Evolutionary conservation across 192 early-diverging fungal species (phyloP).

Genomic region (Rhizophagus prolifer): DNA sequence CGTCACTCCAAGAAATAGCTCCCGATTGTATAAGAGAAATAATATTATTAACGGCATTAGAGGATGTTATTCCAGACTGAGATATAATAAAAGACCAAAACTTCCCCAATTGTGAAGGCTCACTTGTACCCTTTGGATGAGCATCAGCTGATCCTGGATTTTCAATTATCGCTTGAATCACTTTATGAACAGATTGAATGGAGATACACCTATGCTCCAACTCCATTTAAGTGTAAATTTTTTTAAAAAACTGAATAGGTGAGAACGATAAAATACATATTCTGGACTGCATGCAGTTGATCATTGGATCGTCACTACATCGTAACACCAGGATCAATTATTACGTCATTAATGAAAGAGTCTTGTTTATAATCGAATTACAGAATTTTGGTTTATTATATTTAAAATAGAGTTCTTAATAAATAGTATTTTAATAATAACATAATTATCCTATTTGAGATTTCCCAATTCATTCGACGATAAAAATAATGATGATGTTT

Average conservation of each 20-base stretch:
- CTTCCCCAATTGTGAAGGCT: not conserved
- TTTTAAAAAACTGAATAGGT: not conserved
- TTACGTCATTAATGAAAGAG: no score
- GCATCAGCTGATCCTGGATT: not conserved
- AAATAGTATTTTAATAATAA: no score
- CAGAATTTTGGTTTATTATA: no score
- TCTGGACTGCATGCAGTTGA: not conserved
- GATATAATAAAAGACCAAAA: slow-evolving; percentile 9
- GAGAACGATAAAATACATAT: not conserved
- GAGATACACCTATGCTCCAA: not conserved
- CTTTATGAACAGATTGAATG: slow-evolving; percentile 4
- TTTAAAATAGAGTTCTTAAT: no score
- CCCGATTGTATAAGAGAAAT: not conserved
- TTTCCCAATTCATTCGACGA: no score
- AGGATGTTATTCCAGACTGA: slow-evolving; percentile 1
- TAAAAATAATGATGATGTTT: not conserved
- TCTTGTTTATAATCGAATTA: no score
- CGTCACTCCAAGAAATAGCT: not conserved
- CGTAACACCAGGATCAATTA: not conserved
- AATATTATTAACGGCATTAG: slow-evolving; percentile 6
- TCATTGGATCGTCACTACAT: not conserved
- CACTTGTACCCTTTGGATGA: not conserved
- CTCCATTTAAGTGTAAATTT: not conserved
- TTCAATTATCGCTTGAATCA: not conserved
- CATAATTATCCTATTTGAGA: no score